phyloP scores from a whole-genome alignment of 2,329 filamentous ascomycete genomes.

The Dothideomycetes sp. region DNA sequence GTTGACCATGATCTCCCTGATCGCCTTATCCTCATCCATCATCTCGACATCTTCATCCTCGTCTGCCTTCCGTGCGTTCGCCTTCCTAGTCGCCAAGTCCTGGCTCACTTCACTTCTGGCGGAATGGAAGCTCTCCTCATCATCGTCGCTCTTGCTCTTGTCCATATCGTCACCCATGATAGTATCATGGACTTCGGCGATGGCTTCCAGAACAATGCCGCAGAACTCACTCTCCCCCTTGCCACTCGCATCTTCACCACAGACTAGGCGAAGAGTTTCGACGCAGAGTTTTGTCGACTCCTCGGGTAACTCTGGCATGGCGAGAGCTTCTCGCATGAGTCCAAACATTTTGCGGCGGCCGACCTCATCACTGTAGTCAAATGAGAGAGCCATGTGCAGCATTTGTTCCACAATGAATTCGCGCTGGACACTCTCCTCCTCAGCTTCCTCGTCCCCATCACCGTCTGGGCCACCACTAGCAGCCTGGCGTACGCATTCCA shows the following conservation, averaged over 20 bases:
- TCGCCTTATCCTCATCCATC: constrained; percentile 57
- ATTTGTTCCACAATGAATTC: constrained; percentile 96
- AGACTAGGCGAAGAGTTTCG: constrained; percentile 72
- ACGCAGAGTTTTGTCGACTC: constrained; percentile 83
- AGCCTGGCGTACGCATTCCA: constrained; percentile 51
- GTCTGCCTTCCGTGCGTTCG: constrained; percentile 32
- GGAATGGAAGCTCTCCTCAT: constrained; percentile 81
- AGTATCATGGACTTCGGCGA: constrained; percentile 92
- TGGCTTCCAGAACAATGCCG: constrained; percentile 78
- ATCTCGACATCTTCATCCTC: constrained; percentile 56
- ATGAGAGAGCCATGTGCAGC: constrained; percentile 77
- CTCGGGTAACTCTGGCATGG: constrained; percentile 78
- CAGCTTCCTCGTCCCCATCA: constrained; percentile 51
- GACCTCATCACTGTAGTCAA: constrained; percentile 97
- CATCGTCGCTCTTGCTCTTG: constrained; percentile 38
- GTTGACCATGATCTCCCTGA: constrained; percentile 90
- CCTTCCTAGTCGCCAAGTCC: constrained; percentile 31
- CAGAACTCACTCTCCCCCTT: constrained; percentile 75
- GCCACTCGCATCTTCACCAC: constrained; percentile 57
- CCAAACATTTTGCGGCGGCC: constrained; percentile 93
- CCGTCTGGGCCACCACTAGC: constrained; percentile 32
- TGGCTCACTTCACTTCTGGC: constrained; percentile 75
- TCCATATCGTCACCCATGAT: constrained; percentile 59
- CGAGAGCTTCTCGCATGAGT: constrained; percentile 73
- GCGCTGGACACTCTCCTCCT: constrained; percentile 77